A percentile compares a stretch with the other conserved stretches of the same genome.
phyloP scores from a whole-genome alignment of 768 basidiomycete species.

The Rhizopogon rudus region DNA sequence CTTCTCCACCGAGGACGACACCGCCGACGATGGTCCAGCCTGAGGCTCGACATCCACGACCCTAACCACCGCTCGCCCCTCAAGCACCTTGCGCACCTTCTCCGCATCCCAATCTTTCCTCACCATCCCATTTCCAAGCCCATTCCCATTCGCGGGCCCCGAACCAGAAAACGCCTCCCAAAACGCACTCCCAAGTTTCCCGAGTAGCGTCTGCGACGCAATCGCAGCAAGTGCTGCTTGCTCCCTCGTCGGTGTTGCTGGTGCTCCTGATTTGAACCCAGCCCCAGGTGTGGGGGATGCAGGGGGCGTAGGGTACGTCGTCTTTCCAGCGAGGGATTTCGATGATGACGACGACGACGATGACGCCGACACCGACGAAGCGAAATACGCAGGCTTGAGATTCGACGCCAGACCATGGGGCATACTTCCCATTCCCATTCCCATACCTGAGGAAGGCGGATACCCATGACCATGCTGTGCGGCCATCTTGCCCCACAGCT shows the following conservation, averaged over 20 bases:
- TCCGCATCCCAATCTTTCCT: constrained; percentile 58
- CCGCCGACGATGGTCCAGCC: background rate
- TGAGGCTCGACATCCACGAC: constrained; percentile 69
- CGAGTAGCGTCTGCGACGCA: constrained; percentile 71
- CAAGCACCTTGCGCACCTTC: constrained; percentile 76
- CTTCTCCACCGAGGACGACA: background rate
- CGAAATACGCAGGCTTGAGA: constrained; percentile 35
- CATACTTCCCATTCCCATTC: background rate
- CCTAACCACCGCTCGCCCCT: constrained; percentile 74
- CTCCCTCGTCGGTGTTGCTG: constrained; percentile 23
- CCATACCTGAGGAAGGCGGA: constrained; percentile 22
- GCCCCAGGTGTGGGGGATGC: constrained; percentile 29
- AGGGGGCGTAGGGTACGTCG: constrained; percentile 40
- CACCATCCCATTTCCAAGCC: background rate
- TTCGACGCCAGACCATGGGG: constrained; percentile 28
- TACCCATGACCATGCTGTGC: constrained; percentile 45
- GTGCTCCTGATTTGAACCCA: constrained; percentile 7
- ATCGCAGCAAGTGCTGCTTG: constrained; percentile 49
- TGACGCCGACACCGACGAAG: constrained; percentile 19
- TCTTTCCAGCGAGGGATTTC: constrained; percentile 32
- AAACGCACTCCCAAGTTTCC: constrained; percentile 71
- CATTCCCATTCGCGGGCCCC: background rate
- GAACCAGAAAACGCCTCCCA: constrained; percentile 84
- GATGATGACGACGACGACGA: constrained; percentile 37
- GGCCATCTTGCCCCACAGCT: constrained; percentile 89